Conservation (phyloP, 2,329 filamentous ascomycete genomes). For the Botrytis byssoidea region DNA sequence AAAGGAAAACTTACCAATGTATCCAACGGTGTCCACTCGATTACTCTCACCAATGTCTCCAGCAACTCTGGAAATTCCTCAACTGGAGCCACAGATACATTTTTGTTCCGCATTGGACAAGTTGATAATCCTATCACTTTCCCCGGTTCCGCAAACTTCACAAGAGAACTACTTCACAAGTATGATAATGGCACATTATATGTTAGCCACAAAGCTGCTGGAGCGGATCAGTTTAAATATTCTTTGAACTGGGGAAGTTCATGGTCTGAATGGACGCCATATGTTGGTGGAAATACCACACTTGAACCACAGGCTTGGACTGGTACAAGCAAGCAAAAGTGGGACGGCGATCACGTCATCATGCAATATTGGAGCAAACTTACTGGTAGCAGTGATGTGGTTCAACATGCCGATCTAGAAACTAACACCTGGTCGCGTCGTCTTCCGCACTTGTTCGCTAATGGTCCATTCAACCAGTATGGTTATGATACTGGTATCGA, state of each 20-base stretch:
- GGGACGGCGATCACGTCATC: conserved; percentile 60
- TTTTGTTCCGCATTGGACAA: conserved; percentile 59
- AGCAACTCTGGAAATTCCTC: conserved; percentile 41
- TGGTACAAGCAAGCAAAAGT: conserved; percentile 56
- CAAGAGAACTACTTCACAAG: conserved; percentile 50
- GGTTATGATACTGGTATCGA: conserved; percentile 60
- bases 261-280: conserved; percentile 58
- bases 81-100: conserved; percentile 57
- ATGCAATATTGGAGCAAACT: conserved; percentile 62
- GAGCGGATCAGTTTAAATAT: conserved; percentile 62
- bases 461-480: conserved; percentile 62
- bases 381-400: conserved; percentile 57
- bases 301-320: conserved; percentile 53
- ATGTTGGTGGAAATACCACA: conserved; percentile 51
- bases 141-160: conserved; percentile 56
- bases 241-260: conserved; percentile 59
- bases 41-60: conserved; percentile 56
- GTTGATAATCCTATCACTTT: conserved; percentile 59
- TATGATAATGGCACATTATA: conserved; percentile 45
- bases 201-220: conserved; percentile 58
- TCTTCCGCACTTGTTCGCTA: conserved; percentile 61
- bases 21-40: conserved; percentile 58
- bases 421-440: conserved; percentile 46
- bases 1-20: conserved; percentile 53
- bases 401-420: conserved; percentile 57